Evolutionary conservation across 208 protist genomes (phyloP).

Genomic region (Leishmania mexicana): DNA sequence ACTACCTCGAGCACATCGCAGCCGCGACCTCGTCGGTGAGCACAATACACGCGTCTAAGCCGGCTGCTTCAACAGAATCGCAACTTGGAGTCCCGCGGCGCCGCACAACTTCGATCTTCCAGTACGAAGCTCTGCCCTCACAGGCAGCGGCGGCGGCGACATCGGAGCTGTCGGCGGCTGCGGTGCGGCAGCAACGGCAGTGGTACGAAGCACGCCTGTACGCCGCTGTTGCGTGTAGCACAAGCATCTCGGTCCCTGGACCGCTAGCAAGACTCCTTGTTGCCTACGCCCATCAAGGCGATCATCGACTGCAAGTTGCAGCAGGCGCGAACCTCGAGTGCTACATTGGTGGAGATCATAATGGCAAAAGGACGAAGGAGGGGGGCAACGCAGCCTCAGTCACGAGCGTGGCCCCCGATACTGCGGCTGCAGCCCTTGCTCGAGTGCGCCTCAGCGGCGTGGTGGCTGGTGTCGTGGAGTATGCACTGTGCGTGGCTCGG

Average conservation of each 20-base stretch:
- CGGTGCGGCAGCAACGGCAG: constrained; percentile 9
- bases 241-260: constrained; percentile 15
- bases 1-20: constrained; percentile 11
- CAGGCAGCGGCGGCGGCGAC: background rate
- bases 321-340: constrained; percentile 1
- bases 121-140: background rate
- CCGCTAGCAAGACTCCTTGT: constrained; percentile 31
- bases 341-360: background rate
- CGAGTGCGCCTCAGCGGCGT: constrained; percentile 43
- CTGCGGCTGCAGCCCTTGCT: constrained; percentile 3
- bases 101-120: constrained; percentile 6
- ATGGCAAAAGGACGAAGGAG: background rate
- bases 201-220: constrained; percentile 41
- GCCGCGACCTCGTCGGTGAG: background rate
- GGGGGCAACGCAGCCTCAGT: background rate
- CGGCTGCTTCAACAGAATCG: background rate
- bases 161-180: background rate
- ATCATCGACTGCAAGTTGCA: constrained; percentile 18
- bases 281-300: constrained; percentile 23
- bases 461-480: constrained; percentile 66
- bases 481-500: constrained; percentile 39
- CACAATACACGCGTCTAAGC: background rate
- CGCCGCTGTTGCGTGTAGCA: constrained; percentile 20
- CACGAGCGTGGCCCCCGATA: background rate
- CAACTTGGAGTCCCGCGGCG: background rate